Base-by-base conservation (phyloP, 345 rosid genomes). In the Linum trigynum region DNA sequence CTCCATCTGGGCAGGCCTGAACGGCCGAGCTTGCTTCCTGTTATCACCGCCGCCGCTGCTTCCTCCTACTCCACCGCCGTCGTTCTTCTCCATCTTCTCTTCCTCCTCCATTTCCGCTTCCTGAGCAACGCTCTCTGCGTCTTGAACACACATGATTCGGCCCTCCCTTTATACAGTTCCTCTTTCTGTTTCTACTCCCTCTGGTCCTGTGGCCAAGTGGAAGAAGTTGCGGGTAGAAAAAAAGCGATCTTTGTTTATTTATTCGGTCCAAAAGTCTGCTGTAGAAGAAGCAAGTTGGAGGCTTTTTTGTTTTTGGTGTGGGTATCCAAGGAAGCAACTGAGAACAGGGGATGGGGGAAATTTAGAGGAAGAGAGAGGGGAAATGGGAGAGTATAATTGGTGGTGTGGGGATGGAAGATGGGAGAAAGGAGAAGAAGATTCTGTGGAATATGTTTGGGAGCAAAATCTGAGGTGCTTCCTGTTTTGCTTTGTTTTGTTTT, bases 101-200 rank as follows among this genome's bases (percentile, higher is more conserved):
- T 23, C 32, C 32, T 23, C 32, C 32, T 23, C 40, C 32, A 5
- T 64, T 61, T 70, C 83, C 67, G 61, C 65, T 59, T 81, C 83
- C 61, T 74, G 76, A 48, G 8, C 60, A 55, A 60, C 70, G 42
- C 74, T 70, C 40, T 77, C 76, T 23, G 79, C 72, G 65, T 82
- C 88, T 67, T 82, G 58, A 63, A 77, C 77, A 79, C 86, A 77
- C 86, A 86, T 84, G 79, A 32, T 69, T 56, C 23, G 35, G 36
- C 38, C 61, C 38, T 2, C 59, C 38, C 16, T 57, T 15, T 57
- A 16, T 32, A 16, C 15, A 14, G 6, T 57, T 7, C 1, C 3
- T 57, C n/a, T 12, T 32, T 14, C 8, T 5, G 16, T 55, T 17
- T 55, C 32, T 23, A 23, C 17, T 11, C 5, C 68, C 51, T n/a